A percentile compares a stretch with the other conserved stretches of the same genome.
These are phyloP conservation scores for Macrophomina pseudophaseolina DNA, from an alignment of 2,329 filamentous ascomycete species.

Conservation along the genomic window DNA sequence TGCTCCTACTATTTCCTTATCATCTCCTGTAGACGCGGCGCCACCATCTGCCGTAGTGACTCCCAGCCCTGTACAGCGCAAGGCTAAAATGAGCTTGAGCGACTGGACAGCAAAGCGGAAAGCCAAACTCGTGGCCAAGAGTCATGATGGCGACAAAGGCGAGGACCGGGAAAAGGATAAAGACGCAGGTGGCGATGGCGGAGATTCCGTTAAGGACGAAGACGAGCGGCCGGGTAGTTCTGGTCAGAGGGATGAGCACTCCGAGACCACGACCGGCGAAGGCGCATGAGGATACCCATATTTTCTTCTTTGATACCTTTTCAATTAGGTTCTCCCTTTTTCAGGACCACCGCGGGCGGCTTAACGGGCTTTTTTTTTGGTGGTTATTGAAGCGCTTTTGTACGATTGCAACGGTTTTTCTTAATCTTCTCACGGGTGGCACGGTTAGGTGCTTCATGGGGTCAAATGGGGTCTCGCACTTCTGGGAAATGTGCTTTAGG, in stretches of 20 bases:
- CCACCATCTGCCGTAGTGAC: constrained; percentile 15
- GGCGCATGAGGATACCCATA: constrained; percentile 24
- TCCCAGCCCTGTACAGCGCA: constrained; percentile 24
- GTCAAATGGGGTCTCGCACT: constrained; percentile 9
- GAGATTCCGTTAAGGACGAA: constrained; percentile 8
- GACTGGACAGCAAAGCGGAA: constrained; percentile 27
- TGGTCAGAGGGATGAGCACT: constrained; percentile 6
- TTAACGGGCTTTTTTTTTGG: constrained; percentile 12
- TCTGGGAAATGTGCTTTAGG: constrained; percentile 2
- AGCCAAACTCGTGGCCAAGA: constrained; percentile 20
- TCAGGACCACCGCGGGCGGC: constrained; percentile 17
- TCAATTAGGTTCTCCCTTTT: neutral
- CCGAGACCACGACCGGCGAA: constrained; percentile 7
- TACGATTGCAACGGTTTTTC: constrained; percentile 22
- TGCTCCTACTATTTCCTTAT: constrained; percentile 7
- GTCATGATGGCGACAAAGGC: constrained; percentile 3
- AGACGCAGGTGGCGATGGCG: neutral
- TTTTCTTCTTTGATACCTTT: constrained; percentile 19
- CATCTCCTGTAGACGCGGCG: constrained; percentile 6
- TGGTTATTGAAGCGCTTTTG: constrained; percentile 11
- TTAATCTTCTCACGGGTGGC: constrained; percentile 16
- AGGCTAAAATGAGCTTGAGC: constrained; percentile 27
- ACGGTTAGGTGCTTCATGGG: constrained; percentile 14
- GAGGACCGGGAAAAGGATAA: constrained; percentile 17
- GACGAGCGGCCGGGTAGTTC: constrained; percentile 7